Percentiles rank a stretch among this genome's conserved stretches.
Conservation (phyloP, 2,329 filamentous ascomycete genomes). For the Ophiosphaerella narmari region DNA sequence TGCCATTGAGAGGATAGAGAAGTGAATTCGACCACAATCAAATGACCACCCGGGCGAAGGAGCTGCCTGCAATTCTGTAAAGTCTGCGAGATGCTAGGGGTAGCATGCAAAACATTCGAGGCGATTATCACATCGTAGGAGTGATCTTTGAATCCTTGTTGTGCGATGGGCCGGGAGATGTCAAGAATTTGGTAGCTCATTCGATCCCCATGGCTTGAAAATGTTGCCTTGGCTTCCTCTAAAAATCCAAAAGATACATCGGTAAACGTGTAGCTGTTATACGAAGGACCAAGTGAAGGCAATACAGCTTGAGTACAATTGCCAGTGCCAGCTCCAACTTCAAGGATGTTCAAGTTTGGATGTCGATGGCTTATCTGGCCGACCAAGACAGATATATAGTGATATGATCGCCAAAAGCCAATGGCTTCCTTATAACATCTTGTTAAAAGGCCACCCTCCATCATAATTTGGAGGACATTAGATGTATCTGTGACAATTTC, state of each 20-base stretch:
- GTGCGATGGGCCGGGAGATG: background rate
- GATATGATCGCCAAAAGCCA: background rate
- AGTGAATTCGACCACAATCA: slow-evolving; percentile 42
- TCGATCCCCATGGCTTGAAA: slow-evolving; percentile 1
- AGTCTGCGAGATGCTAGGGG: slow-evolving; percentile 3
- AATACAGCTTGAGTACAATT: slow-evolving; percentile 6
- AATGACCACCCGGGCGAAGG: slow-evolving; percentile 34
- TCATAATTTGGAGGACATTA: background rate
- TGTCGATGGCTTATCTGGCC: slow-evolving; percentile 2
- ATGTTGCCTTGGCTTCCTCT: background rate
- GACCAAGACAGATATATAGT: background rate
- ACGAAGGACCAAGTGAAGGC: background rate
- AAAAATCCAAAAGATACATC: slow-evolving; percentile 12
- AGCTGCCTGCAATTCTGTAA: slow-evolving; percentile 14
- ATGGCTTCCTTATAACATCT: slow-evolving; percentile 1
- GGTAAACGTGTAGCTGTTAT: slow-evolving; percentile 12
- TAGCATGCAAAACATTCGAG: slow-evolving; percentile 16
- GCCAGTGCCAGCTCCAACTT: slow-evolving; percentile 5
- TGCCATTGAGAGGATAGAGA: background rate
- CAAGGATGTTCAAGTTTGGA: slow-evolving; percentile 6
- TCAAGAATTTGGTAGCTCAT: slow-evolving; percentile 12
- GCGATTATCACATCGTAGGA: slow-evolving; percentile 25
- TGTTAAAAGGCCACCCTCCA: slow-evolving; percentile 1
- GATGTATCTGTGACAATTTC: background rate
- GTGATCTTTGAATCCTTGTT: slow-evolving; percentile 11